A percentile compares a stretch with the other conserved stretches of the same genome.
phyloP scores from a whole-genome alignment of 2,329 filamentous ascomycete genomes.

The Monosporascus sp. region DNA sequence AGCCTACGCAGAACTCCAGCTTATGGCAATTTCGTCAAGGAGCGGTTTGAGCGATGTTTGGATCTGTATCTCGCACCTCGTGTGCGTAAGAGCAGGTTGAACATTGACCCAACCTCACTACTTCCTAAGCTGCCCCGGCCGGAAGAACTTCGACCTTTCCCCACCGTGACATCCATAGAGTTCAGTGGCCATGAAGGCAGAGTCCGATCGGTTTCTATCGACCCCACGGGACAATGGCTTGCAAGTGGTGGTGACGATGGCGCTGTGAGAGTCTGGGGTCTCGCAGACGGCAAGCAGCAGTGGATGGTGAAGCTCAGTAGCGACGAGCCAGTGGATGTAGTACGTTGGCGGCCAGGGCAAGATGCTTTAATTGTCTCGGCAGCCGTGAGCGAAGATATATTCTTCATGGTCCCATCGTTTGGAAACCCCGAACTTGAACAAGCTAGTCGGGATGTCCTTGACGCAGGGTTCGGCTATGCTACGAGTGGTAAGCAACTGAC shows the following conservation, averaged over 20 bases:
- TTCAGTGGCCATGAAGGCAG: slow-evolving; percentile 86
- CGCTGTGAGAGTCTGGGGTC: slow-evolving; percentile 83
- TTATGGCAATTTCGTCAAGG: slow-evolving; percentile 85
- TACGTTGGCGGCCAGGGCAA: slow-evolving; percentile 82
- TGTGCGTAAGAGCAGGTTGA: slow-evolving; percentile 86
- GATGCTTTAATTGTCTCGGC: slow-evolving; percentile 79
- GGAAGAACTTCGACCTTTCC: slow-evolving; percentile 91
- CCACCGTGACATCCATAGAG: slow-evolving; percentile 79
- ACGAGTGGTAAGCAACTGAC: slow-evolving; percentile 56
- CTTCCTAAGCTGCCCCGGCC: slow-evolving; percentile 90
- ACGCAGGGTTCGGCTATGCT: slow-evolving; percentile 93
- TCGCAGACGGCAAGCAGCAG: slow-evolving; percentile 78
- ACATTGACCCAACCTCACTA: slow-evolving; percentile 91
- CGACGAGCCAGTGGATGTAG: slow-evolving; percentile 75
- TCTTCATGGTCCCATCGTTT: slow-evolving; percentile 72
- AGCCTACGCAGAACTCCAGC: slow-evolving; percentile 87
- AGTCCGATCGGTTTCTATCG: slow-evolving; percentile 77
- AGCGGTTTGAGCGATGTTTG: slow-evolving; percentile 90
- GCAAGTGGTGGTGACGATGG: slow-evolving; percentile 94
- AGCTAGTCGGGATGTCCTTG: slow-evolving; percentile 68
- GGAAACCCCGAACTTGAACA: slow-evolving; percentile 69
- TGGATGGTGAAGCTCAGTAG: slow-evolving; percentile 77
- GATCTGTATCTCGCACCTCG: slow-evolving; percentile 93
- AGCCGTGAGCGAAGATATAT: slow-evolving; percentile 78
- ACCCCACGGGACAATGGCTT: slow-evolving; percentile 78